Conservation (phyloP, 1,284 basidiomycete species). For the Boletellus sp. region DNA sequence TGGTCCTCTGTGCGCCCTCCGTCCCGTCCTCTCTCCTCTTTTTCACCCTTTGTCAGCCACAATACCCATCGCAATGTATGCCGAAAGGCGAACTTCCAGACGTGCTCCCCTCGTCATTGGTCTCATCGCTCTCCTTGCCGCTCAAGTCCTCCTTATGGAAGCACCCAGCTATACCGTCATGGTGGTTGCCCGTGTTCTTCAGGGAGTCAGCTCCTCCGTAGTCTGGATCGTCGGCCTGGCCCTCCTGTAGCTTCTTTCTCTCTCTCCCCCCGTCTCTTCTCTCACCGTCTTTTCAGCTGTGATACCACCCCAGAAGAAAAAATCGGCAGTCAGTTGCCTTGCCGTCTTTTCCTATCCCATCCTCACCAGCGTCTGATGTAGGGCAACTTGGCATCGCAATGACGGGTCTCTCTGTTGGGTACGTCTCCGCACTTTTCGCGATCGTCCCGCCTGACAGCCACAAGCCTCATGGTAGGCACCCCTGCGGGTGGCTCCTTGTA, state of each 20-base stretch:
- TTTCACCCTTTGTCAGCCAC: conserved; percentile 47
- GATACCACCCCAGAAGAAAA: conserved; percentile 61
- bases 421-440: conserved; percentile 2
- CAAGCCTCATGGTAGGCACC: conserved; percentile 53
- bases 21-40: neutral
- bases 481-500: conserved; percentile 72
- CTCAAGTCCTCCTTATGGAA: conserved; percentile 75
- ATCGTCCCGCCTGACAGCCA: conserved; percentile 8
- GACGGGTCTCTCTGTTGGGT: conserved; percentile 69
- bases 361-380: conserved; percentile 26
- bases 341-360: neutral
- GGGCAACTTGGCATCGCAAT: conserved; percentile 74
- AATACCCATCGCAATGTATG: conserved; percentile 64
- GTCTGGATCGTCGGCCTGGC: conserved; percentile 76
- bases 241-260: conserved; percentile 48
- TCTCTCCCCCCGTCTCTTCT: neutral
- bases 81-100: conserved; percentile 58
- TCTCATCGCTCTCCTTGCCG: conserved; percentile 51
- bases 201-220: conserved; percentile 71
- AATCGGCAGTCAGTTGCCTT: conserved; percentile 53
- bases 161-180: conserved; percentile 68
- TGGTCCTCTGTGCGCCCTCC: conserved; percentile 46
- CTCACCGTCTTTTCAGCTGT: conserved; percentile 42
- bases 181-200: conserved; percentile 66
- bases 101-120: conserved; percentile 59